phyloP scores from a whole-genome alignment of 345 rosid species.

The Cardamine occulta region DNA sequence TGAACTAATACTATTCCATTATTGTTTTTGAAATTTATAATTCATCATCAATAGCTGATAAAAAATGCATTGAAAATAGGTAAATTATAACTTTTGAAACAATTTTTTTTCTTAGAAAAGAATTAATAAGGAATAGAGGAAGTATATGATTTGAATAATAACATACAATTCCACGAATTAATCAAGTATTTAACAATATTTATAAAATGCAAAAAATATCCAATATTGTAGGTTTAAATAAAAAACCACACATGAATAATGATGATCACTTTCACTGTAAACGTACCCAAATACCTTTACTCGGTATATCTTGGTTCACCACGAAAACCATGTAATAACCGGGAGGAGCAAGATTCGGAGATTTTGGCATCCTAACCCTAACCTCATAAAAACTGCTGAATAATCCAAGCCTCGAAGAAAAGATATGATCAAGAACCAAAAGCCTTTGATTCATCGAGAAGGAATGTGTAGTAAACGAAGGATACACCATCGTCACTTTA shows the following conservation, averaged over 20 bases:
- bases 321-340: conserved; percentile 77
- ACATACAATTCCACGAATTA: background rate
- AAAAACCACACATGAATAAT: conserved; percentile 19
- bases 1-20: too few species aligned
- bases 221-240: conserved; percentile 16
- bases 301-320: conserved; percentile 69
- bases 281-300: conserved; percentile 73
- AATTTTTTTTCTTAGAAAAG: too few species aligned
- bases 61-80: too few species aligned
- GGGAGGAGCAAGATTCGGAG: conserved; percentile 61
- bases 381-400: conserved; percentile 39
- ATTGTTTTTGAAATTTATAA: too few species aligned
- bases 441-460: conserved; percentile 67
- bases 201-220: background rate
- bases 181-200: background rate
- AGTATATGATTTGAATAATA: background rate
- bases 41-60: too few species aligned
- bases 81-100: too few species aligned
- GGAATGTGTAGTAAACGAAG: conserved; percentile 71
- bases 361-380: conserved; percentile 49
- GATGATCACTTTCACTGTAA: conserved; percentile 25
- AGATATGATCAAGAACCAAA: conserved; percentile 50
- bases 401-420: background rate
- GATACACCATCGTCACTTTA: conserved; percentile 52
- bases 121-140: too few species aligned